Percentiles rank a stretch among this genome's conserved stretches.
These are phyloP conservation scores for Candida endomychidarum DNA, from an alignment of 805 yeast genomes.

Conservation along the genomic window DNA sequence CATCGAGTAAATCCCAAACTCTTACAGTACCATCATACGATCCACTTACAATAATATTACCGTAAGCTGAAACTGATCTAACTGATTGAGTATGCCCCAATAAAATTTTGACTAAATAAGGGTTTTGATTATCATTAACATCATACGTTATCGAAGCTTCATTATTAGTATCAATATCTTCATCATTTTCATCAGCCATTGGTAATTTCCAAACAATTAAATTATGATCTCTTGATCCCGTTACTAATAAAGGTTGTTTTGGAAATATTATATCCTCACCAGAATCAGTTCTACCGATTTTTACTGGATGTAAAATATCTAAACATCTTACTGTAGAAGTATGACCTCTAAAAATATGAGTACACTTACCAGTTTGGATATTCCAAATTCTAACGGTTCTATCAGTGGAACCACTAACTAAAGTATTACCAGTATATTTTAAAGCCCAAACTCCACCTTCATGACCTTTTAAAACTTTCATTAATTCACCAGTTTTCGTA, in stretches of 20 bases:
- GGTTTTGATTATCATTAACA: conserved; percentile 46
- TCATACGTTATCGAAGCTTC: conserved; percentile 28
- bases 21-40: conserved; percentile 88
- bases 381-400: conserved; percentile 95
- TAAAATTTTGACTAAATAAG: conserved; percentile 66
- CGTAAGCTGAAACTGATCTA: conserved; percentile 83
- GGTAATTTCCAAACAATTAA: conserved; percentile 59
- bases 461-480: conserved; percentile 74
- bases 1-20: conserved; percentile 80
- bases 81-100: conserved; percentile 56
- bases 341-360: conserved; percentile 90
- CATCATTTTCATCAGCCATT: conserved; percentile 28
- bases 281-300: conserved; percentile 58
- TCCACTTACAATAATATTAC: conserved; percentile 81
- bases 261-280: conserved; percentile 61
- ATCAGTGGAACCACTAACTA: conserved; percentile 94
- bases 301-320: conserved; percentile 71
- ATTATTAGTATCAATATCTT: conserved; percentile 31
- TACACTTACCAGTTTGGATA: conserved; percentile 76
- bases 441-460: conserved; percentile 99
- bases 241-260: conserved; percentile 59
- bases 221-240: conserved; percentile 47
- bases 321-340: conserved; percentile 91
- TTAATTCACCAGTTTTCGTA: conserved; percentile 65
- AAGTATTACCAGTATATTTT: conserved; percentile 76